These are phyloP conservation scores for Magnolia kwangsiensis DNA, from an alignment of 164 flowering plant species.

Conservation along the genomic window DNA sequence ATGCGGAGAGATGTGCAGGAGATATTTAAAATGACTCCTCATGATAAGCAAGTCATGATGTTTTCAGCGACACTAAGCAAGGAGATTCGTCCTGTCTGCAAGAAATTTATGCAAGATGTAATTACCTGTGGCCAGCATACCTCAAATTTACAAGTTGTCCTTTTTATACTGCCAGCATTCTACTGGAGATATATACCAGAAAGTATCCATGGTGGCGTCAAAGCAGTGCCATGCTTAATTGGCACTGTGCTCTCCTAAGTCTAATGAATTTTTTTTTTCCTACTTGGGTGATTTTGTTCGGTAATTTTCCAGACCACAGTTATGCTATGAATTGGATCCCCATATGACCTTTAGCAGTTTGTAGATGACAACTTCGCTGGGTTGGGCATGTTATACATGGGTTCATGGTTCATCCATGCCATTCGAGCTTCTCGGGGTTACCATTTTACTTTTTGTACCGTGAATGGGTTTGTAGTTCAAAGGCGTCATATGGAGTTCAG, in stretches of 20 bases:
- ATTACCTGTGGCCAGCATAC: slow-evolving; percentile 64
- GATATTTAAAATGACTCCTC: slow-evolving; percentile 97
- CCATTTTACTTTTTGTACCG: background rate
- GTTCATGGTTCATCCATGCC: background rate
- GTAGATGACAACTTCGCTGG: background rate
- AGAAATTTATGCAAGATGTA: slow-evolving; percentile 99
- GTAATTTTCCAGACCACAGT: background rate
- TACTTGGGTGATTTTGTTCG: background rate
- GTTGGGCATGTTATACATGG: background rate
- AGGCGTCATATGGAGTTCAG: background rate
- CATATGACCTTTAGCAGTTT: background rate
- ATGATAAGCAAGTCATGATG: slow-evolving; percentile 99
- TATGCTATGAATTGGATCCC: background rate
- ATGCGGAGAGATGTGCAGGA: slow-evolving; percentile 99
- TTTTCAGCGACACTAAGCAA: slow-evolving; percentile 99
- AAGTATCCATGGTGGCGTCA: background rate
- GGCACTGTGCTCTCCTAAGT: background rate
- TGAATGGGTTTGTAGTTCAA: background rate
- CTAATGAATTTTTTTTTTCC: background rate
- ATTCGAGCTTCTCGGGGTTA: background rate
- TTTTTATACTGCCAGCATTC: slow-evolving; percentile 35
- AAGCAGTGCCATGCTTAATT: background rate
- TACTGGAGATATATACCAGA: slow-evolving; percentile 9
- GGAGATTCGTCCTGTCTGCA: slow-evolving; percentile 98
- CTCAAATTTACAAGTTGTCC: slow-evolving; percentile 44